phyloP scores from a whole-genome alignment of 345 rosid species.

The Camelina laxa region DNA sequence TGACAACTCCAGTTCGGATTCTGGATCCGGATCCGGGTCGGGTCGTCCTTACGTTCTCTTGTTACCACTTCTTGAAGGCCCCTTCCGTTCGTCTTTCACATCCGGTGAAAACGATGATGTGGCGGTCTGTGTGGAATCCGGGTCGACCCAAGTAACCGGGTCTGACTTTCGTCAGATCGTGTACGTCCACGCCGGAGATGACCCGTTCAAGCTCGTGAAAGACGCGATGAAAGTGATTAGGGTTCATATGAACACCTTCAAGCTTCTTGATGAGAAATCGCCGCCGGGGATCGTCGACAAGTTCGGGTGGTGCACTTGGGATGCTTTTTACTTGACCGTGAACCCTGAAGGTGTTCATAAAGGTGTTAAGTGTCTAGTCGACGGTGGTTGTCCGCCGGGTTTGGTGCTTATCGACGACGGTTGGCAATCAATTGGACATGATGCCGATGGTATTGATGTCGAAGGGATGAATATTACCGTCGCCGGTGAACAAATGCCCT shows the following conservation, averaged over 20 bases:
- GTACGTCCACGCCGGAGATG: slow-evolving; percentile 69
- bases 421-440: slow-evolving; percentile 92
- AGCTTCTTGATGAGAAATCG: slow-evolving; percentile 71
- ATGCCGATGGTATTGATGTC: slow-evolving; percentile 65
- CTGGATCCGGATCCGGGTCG: slow-evolving; percentile 51
- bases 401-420: slow-evolving; percentile 94
- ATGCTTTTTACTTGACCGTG: slow-evolving; percentile 89
- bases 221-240: slow-evolving; percentile 74
- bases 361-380: slow-evolving; percentile 74
- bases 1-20: slow-evolving; percentile 52
- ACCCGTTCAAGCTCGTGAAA: slow-evolving; percentile 69
- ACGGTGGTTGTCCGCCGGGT: slow-evolving; percentile 96
- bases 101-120: slow-evolving; percentile 68
- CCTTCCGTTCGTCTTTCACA: slow-evolving; percentile 75
- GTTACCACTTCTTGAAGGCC: slow-evolving; percentile 75
- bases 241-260: slow-evolving; percentile 73
- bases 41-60: slow-evolving; percentile 77
- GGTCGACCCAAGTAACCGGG: slow-evolving; percentile 68
- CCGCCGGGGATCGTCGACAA: slow-evolving; percentile 91
- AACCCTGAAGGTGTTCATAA: slow-evolving; percentile 80
- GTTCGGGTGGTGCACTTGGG: slow-evolving; percentile 99
- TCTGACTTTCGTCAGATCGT: slow-evolving; percentile 54
- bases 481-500: slow-evolving; percentile 98
- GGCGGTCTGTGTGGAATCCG: slow-evolving; percentile 81
- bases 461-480: slow-evolving; percentile 76